Evolutionary conservation across 2,329 filamentous ascomycete species (phyloP).

Genomic region (Hypoxylon sp.): DNA sequence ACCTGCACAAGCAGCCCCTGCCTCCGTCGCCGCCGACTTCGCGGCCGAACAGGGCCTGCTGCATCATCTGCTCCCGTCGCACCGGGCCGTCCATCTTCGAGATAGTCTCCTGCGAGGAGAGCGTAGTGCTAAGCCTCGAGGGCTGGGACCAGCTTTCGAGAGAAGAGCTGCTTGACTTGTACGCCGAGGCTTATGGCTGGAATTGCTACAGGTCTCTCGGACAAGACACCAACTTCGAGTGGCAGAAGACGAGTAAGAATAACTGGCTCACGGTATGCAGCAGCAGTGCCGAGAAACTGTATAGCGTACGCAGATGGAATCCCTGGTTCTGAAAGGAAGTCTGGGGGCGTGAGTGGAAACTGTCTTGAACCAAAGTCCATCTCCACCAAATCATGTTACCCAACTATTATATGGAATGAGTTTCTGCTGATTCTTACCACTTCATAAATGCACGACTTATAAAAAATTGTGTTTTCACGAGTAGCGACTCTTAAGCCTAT

Average conservation of each 20-base stretch:
- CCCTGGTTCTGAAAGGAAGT: slow-evolving; percentile 27
- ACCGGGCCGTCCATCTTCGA: slow-evolving; percentile 40
- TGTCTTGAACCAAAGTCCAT: neutral
- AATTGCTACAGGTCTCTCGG: slow-evolving; percentile 35
- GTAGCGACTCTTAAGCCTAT: too few species aligned
- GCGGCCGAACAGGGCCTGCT: slow-evolving; percentile 29
- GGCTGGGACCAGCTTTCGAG: slow-evolving; percentile 34
- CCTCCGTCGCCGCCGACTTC: slow-evolving; percentile 11
- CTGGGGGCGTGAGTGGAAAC: neutral
- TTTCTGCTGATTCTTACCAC: too few species aligned
- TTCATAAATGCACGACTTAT: too few species aligned
- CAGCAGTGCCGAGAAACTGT: slow-evolving; percentile 29
- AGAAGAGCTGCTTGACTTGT: slow-evolving; percentile 37
- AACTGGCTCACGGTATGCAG: slow-evolving; percentile 37
- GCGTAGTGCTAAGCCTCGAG: slow-evolving; percentile 36
- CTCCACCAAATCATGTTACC: too few species aligned
- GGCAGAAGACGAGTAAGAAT: slow-evolving; percentile 39
- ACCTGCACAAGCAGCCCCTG: slow-evolving; percentile 36
- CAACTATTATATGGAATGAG: too few species aligned
- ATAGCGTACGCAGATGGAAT: slow-evolving; percentile 33
- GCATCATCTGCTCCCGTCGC: slow-evolving; percentile 36
- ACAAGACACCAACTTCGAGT: slow-evolving; percentile 32
- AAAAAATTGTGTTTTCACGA: too few species aligned
- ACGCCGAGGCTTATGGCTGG: slow-evolving; percentile 41
- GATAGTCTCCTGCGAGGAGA: slow-evolving; percentile 39